phyloP scores from a whole-genome alignment of 192 early-diverging fungal species.

The Glomus cerebriforme region DNA sequence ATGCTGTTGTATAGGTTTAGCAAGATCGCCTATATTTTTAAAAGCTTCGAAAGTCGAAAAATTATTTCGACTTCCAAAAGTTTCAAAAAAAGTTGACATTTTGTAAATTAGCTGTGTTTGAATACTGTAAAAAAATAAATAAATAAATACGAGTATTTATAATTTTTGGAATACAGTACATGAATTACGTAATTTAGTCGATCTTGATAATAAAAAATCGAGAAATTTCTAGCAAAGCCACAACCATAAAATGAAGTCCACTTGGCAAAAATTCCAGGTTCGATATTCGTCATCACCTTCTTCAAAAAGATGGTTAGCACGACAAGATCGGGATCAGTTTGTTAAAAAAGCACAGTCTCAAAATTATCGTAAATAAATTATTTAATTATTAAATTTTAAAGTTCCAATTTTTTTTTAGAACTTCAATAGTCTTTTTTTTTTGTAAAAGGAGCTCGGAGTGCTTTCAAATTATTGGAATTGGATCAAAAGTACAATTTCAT shows the following conservation, averaged over 20 bases:
- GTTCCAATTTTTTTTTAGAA: neutral
- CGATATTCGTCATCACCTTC: conserved; percentile 17
- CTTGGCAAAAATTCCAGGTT: neutral
- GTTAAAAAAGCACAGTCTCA: conserved; percentile 56
- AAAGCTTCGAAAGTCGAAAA: conserved; percentile 23
- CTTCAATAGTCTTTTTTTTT: neutral
- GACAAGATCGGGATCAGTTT: conserved; percentile 71
- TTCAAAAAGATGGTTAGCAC: conserved; percentile 62
- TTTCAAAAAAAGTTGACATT: neutral
- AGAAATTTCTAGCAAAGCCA: neutral
- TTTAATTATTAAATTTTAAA: neutral
- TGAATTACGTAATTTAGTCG: neutral
- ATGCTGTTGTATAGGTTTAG: conserved; percentile 14
- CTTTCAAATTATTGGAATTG: conserved; percentile 70
- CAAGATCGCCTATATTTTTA: neutral
- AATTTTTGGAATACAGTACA: too few relatives aligned
- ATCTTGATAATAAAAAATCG: too few relatives aligned
- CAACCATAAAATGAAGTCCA: neutral
- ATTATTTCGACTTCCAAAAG: neutral
- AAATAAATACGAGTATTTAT: too few relatives aligned
- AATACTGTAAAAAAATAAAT: neutral
- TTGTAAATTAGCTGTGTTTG: neutral
- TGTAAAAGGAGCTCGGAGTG: conserved; percentile 55
- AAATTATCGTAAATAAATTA: conserved; percentile 51
- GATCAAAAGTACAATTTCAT: conserved; percentile 51